Evolutionary conservation across 2,329 filamentous ascomycete genomes (phyloP).

Genomic region (Neonectria faginata): DNA sequence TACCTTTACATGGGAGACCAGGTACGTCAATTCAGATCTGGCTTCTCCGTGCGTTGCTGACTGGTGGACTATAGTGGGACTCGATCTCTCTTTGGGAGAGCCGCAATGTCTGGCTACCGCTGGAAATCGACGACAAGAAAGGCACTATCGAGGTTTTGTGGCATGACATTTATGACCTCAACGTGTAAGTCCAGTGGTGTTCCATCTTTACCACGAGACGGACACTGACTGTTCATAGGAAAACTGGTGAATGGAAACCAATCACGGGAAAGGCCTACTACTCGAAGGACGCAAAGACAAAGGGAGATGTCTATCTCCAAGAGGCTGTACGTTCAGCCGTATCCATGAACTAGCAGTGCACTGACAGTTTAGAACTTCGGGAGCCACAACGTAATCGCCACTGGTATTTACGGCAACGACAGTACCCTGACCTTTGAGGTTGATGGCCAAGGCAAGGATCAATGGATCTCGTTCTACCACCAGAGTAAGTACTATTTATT

Average conservation of each 20-base stretch:
- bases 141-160: constrained; percentile 61
- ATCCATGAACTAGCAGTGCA: fast-evolving
- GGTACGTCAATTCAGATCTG: constrained; percentile 22
- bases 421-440: constrained; percentile 63
- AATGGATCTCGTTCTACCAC: constrained; percentile 68
- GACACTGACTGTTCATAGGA: constrained; percentile 30
- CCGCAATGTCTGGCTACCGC: constrained; percentile 66
- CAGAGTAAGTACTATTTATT: constrained; percentile 52
- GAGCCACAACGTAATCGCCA: constrained; percentile 58
- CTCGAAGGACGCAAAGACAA: constrained; percentile 56
- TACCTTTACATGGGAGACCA: constrained; percentile 63
- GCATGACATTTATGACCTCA: constrained; percentile 66
- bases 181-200: constrained; percentile 54
- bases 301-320: constrained; percentile 60
- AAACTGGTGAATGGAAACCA: constrained; percentile 60
- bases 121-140: constrained; percentile 62
- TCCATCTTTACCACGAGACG: background rate
- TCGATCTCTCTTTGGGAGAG: constrained; percentile 65
- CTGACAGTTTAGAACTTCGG: constrained; percentile 53
- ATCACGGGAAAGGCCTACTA: constrained; percentile 62
- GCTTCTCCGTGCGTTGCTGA: background rate
- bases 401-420: constrained; percentile 64
- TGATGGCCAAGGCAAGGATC: constrained; percentile 59
- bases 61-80: constrained; percentile 54
- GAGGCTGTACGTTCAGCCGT: constrained; percentile 53